These are phyloP conservation scores for Ambrosiella cleistominuta DNA, from an alignment of 2,329 filamentous ascomycete genomes.

Conservation along the genomic window DNA sequence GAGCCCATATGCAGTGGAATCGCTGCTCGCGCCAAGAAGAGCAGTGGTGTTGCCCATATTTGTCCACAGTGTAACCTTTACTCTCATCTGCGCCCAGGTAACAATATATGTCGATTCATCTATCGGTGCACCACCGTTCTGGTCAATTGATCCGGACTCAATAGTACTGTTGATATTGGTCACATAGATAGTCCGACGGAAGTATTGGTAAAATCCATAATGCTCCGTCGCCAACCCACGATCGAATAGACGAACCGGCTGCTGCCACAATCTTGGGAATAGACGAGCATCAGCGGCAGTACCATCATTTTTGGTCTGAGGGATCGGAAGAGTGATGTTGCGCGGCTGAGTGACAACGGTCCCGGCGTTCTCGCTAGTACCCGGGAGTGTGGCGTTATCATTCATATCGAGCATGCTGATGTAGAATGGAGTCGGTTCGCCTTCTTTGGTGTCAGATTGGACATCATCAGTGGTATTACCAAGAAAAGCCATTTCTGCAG, in stretches of 20 bases:
- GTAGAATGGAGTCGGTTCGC: constrained; percentile 78
- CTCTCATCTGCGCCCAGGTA: constrained; percentile 42
- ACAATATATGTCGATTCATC: constrained; percentile 36
- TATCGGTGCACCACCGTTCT: constrained; percentile 33
- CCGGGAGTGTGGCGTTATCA: constrained; percentile 20
- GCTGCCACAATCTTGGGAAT: constrained; percentile 51
- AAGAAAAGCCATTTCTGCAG: constrained; percentile 60
- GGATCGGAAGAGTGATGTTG: constrained; percentile 38
- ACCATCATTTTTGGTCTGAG: constrained; percentile 47
- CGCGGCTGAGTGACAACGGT: neutral
- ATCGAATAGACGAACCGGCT: constrained; percentile 74
- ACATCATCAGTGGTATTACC: constrained; percentile 73
- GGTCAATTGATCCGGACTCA: constrained; percentile 26
- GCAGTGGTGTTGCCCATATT: constrained; percentile 27
- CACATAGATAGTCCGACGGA: constrained; percentile 71
- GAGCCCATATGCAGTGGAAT: constrained; percentile 11
- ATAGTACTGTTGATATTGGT: constrained; percentile 37
- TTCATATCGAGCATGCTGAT: constrained; percentile 48
- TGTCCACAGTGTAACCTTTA: constrained; percentile 51
- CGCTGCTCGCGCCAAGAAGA: constrained; percentile 17
- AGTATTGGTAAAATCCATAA: constrained; percentile 90
- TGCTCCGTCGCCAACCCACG: constrained; percentile 66
- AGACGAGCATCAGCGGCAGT: constrained; percentile 55
- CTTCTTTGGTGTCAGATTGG: constrained; percentile 48
- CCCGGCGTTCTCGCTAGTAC: constrained; percentile 18